These are phyloP conservation scores for Eucalyptus marginata DNA, from an alignment of 345 rosid species.

Conservation along the genomic window DNA sequence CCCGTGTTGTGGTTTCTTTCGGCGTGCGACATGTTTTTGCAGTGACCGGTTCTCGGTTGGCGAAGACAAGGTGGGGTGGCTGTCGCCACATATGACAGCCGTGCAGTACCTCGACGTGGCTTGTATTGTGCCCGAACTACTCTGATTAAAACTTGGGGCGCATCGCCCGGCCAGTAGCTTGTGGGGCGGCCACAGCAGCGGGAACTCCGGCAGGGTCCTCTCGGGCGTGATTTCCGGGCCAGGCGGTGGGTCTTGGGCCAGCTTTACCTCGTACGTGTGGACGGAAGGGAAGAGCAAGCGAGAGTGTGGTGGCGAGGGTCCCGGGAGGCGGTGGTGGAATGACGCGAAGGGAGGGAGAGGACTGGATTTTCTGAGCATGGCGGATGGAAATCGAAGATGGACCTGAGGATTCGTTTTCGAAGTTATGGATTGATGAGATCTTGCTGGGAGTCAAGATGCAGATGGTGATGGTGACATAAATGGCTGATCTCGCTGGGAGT, in stretches of 20 bases:
- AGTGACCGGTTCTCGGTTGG: no score
- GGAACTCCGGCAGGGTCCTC: conserved; percentile 1
- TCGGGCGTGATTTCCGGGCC: background rate
- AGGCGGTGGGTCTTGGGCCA: background rate
- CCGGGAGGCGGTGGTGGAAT: background rate
- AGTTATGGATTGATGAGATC: background rate
- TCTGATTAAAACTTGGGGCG: background rate
- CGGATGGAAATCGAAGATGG: background rate
- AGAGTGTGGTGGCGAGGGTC: background rate
- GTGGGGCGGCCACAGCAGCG: background rate
- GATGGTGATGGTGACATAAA: background rate
- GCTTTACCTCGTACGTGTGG: background rate
- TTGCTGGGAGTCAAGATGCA: background rate
- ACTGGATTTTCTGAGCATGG: background rate
- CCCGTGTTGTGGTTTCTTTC: no score
- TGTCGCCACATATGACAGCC: no score
- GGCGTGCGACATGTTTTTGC: no score
- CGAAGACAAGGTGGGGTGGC: no score
- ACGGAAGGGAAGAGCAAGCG: background rate
- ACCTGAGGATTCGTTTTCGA: background rate
- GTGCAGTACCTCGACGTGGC: no score
- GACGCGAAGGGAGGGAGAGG: background rate
- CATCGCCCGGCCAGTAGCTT: background rate
- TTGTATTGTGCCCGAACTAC: no score
- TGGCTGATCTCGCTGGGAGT: background rate